phyloP scores from a whole-genome alignment of 2,329 filamentous ascomycete genomes.

The Fonsecaea monophora region DNA sequence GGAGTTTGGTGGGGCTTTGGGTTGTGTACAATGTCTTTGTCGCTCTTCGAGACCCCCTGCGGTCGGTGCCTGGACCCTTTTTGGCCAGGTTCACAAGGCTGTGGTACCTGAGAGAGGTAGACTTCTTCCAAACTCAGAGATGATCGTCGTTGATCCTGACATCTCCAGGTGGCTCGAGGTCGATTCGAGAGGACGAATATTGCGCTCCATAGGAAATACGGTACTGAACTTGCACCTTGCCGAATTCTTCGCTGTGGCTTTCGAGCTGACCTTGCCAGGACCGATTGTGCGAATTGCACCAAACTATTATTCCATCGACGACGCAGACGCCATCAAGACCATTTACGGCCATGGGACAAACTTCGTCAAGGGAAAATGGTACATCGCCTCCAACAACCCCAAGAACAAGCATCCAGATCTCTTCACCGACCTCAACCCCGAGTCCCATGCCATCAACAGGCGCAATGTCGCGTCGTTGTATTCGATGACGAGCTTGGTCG shows the following conservation, averaged over 20 bases:
- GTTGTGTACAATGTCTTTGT: slow-evolving; percentile 36
- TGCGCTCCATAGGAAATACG: slow-evolving; percentile 54
- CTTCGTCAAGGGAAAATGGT: slow-evolving; percentile 69
- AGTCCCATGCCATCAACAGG: slow-evolving; percentile 75
- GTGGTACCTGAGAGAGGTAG: slow-evolving; percentile 51
- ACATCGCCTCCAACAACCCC: slow-evolving; percentile 21
- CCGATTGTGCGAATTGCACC: slow-evolving; percentile 73
- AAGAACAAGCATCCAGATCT: slow-evolving; percentile 25
- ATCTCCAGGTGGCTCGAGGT: slow-evolving; percentile 38
- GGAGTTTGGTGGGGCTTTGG: slow-evolving; percentile 14
- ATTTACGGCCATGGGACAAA: slow-evolving; percentile 86
- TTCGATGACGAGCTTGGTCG: slow-evolving; percentile 35
- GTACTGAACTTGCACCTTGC: slow-evolving; percentile 44
- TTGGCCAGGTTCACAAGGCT: slow-evolving; percentile 52
- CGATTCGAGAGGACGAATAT: slow-evolving; percentile 48
- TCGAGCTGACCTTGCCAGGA: slow-evolving; percentile 19
- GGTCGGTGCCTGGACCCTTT: slow-evolving; percentile 54
- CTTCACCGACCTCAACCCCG: slow-evolving; percentile 77
- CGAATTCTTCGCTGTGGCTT: neutral
- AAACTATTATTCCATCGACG: slow-evolving; percentile 74
- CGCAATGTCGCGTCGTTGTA: slow-evolving; percentile 74
- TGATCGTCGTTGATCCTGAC: neutral
- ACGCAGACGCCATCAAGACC: slow-evolving; percentile 73
- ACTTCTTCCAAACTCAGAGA: slow-evolving; percentile 32
- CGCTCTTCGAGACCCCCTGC: slow-evolving; percentile 44